phyloP scores from a whole-genome alignment of 495 filamentous ascomycete species.

The Sphaerosporella brunnea region DNA sequence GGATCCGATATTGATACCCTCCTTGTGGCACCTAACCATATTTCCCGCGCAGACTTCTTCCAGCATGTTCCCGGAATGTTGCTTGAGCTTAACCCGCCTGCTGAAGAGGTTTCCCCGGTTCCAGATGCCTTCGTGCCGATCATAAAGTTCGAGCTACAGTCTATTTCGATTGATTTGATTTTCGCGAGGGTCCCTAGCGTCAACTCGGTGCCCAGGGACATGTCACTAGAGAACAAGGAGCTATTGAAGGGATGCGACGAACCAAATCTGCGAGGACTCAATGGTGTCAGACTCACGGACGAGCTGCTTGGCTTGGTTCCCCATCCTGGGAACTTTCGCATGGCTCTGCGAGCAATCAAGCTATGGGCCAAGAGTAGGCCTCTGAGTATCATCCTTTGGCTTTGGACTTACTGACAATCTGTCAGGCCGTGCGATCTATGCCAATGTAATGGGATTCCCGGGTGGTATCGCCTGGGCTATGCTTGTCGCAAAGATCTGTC shows the following conservation, averaged over 20 bases:
- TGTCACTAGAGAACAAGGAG: constrained; percentile 62
- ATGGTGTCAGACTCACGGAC: constrained; percentile 82
- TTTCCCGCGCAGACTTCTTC: constrained; percentile 79
- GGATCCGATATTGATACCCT: constrained; percentile 97
- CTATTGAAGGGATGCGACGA: constrained; percentile 76
- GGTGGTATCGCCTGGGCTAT: constrained; percentile 97
- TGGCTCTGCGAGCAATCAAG: constrained; percentile 79
- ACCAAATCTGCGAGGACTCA: constrained; percentile 67
- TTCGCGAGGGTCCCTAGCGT: constrained; percentile 60
- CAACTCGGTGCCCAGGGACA: constrained; percentile 49
- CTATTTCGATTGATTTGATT: constrained; percentile 87
- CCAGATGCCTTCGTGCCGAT: constrained; percentile 84
- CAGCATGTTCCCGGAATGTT: constrained; percentile 63
- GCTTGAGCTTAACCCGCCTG: constrained; percentile 48
- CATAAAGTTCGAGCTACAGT: constrained; percentile 80
- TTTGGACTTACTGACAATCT: constrained; percentile 3
- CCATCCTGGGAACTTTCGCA: constrained; percentile 69
- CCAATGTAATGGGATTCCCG: constrained; percentile 88
- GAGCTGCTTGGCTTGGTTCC: constrained; percentile 80
- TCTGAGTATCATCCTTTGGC: neutral
- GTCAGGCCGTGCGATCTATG: constrained; percentile 65
- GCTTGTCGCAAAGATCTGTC: constrained; percentile 86
- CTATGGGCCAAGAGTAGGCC: constrained; percentile 74
- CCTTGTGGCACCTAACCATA: constrained; percentile 72
- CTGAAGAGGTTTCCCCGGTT: constrained; percentile 68